Evolutionary conservation across 106 monocot genomes (phyloP).

Genomic region (Agapanthus africanus): DNA sequence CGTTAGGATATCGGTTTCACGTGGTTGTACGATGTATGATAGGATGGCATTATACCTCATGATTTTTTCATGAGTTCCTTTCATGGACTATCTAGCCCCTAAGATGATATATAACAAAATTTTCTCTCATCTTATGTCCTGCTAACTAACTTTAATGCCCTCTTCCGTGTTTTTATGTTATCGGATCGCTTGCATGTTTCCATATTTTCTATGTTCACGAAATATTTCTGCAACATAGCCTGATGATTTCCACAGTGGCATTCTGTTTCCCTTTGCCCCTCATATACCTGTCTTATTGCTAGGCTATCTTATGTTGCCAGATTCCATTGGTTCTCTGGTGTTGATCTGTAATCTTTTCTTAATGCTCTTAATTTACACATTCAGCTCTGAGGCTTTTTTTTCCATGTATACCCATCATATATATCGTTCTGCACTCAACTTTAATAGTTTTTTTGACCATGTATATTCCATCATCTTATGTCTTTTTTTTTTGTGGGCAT

Average conservation of each 20-base stretch:
- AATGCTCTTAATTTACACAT: neutral
- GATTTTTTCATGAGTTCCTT: neutral
- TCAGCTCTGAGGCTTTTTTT: neutral
- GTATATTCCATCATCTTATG: neutral
- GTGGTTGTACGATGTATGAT: too few species aligned
- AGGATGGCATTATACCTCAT: too few species aligned
- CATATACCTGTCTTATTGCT: too few species aligned
- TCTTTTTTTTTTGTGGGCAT: neutral
- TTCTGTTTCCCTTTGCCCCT: neutral
- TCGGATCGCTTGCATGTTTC: neutral
- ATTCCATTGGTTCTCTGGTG: neutral
- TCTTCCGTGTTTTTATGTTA: neutral
- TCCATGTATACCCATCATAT: too few species aligned
- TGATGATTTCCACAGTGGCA: neutral
- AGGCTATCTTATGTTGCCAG: neutral
- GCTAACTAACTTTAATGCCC: neutral
- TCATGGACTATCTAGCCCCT: neutral
- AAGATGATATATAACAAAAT: neutral
- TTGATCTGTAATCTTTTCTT: neutral
- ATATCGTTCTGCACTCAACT: too few species aligned
- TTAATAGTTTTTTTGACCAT: neutral
- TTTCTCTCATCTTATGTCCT: neutral
- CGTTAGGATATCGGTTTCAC: too few species aligned
- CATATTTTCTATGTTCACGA: neutral
- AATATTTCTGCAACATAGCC: neutral